A percentile compares a stretch with the other conserved stretches of the same genome.
Conservation (phyloP, 345 rosid species). For the Camelina sativa region DNA sequence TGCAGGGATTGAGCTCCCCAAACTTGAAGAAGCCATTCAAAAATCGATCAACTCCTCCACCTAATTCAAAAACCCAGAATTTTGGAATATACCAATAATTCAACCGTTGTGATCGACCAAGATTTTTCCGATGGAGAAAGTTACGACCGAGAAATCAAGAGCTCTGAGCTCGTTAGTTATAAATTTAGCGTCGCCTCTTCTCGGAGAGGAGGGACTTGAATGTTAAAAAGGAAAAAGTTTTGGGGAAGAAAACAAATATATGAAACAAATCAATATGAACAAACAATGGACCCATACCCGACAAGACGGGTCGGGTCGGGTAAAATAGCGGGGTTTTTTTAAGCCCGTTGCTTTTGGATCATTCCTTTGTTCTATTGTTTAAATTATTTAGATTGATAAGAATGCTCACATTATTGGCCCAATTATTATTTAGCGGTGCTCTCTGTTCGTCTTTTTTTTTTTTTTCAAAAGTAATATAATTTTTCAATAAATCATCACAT, state of each 20-base stretch:
- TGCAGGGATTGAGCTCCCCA: constrained; percentile 70
- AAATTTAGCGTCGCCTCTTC: constrained; percentile 34
- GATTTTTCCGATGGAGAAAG: neutral
- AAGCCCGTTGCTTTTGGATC: constrained; percentile 46
- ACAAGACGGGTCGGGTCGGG: constrained; percentile 44
- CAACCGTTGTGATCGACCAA: constrained; percentile 27
- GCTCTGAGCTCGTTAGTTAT: neutral
- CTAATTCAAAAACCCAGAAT: neutral
- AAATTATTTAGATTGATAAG: constrained; percentile 24
- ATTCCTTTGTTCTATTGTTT: constrained; percentile 42
- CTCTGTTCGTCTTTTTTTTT: neutral
- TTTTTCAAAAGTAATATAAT: no score
- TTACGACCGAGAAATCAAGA: constrained; percentile 25
- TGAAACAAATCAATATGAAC: constrained; percentile 31
- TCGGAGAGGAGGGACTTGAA: constrained; percentile 43
- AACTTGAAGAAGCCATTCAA: constrained; percentile 84
- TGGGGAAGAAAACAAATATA: constrained; percentile 44
- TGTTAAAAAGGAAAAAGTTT: constrained; percentile 39
- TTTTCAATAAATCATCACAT: no score
- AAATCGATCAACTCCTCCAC: constrained; percentile 35
- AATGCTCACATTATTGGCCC: constrained; percentile 36
- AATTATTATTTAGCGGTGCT: constrained; percentile 39
- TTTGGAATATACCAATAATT: neutral
- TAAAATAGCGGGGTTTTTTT: constrained; percentile 21
- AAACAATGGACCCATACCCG: constrained; percentile 43